phyloP scores from a whole-genome alignment of 768 basidiomycete genomes.

The Suillus sp. region DNA sequence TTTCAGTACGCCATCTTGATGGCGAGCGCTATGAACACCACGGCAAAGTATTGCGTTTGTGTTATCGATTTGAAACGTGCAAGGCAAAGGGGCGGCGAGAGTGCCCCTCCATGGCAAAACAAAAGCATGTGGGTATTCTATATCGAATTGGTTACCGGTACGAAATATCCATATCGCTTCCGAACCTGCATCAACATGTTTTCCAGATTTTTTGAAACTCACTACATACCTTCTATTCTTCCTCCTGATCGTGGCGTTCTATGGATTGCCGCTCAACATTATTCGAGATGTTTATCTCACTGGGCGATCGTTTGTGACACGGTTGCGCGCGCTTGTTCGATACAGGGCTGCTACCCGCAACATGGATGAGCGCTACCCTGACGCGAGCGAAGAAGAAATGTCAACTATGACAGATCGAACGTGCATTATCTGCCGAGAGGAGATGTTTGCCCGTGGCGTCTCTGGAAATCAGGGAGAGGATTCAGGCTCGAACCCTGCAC shows the following conservation, averaged over 20 bases:
- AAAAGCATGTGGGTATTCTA: slow-evolving; percentile 98
- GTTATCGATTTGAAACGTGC: slow-evolving; percentile 82
- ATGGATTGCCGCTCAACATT: slow-evolving; percentile 95
- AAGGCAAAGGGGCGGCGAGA: slow-evolving; percentile 74
- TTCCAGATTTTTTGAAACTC: slow-evolving; percentile 90
- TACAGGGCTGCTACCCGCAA: slow-evolving; percentile 94
- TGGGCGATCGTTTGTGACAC: slow-evolving; percentile 85
- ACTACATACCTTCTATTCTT: slow-evolving; percentile 93
- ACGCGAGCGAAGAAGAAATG: slow-evolving; percentile 87
- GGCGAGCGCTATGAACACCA: slow-evolving; percentile 76
- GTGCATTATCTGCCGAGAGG: slow-evolving; percentile 98
- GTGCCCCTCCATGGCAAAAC: slow-evolving; percentile 92
- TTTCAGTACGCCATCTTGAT: slow-evolving; percentile 84
- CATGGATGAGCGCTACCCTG: slow-evolving; percentile 95
- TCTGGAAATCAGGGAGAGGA: slow-evolving; percentile 23
- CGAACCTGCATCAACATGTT: slow-evolving; percentile 15
- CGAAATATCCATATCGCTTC: slow-evolving; percentile 25
- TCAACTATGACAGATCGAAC: slow-evolving; percentile 81
- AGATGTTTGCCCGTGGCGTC: slow-evolving; percentile 62
- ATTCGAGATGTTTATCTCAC: slow-evolving; percentile 97
- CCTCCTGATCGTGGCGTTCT: slow-evolving; percentile 89
- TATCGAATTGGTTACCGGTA: slow-evolving; percentile 88
- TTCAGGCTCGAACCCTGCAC: slow-evolving; percentile 25
- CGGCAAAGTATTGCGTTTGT: slow-evolving; percentile 82
- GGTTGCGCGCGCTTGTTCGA: slow-evolving; percentile 84